A percentile compares a stretch with the other conserved stretches of the same genome.
Conservation (phyloP, 2,329 filamentous ascomycete genomes). For the Calycina herbarum region DNA sequence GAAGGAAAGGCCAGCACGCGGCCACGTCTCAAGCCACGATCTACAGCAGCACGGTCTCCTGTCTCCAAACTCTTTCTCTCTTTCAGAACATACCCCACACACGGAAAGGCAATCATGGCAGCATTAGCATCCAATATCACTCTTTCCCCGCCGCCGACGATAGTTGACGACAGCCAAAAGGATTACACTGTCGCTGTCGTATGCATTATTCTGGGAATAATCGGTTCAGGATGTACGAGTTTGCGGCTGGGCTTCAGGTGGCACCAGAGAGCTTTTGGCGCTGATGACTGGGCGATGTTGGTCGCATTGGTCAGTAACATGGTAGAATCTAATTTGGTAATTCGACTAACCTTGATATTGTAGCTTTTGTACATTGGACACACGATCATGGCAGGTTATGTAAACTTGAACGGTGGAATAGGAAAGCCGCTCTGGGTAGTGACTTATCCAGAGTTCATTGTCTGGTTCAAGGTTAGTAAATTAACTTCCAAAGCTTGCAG, state of each 20-base stretch:
- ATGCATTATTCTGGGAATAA: slow-evolving; percentile 7
- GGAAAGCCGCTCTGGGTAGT: slow-evolving; percentile 10
- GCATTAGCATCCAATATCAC: slow-evolving; percentile 2
- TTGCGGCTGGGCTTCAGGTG: background rate
- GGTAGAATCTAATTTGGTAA: background rate
- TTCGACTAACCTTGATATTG: background rate
- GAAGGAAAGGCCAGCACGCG: background rate
- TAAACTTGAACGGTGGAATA: slow-evolving; percentile 8
- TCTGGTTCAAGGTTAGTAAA: slow-evolving; percentile 6
- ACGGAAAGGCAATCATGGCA: background rate
- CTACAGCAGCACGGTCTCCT: background rate
- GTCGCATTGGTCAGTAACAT: slow-evolving; percentile 1
- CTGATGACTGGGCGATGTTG: slow-evolving; percentile 10
- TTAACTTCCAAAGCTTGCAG: background rate
- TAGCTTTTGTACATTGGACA: slow-evolving; percentile 8
- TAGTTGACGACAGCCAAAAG: slow-evolving; percentile 5
- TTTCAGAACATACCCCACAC: background rate
- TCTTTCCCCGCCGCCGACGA: slow-evolving; percentile 3
- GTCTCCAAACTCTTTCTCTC: background rate
- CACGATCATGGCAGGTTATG: slow-evolving; percentile 9
- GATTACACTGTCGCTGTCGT: slow-evolving; percentile 8
- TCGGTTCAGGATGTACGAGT: background rate
- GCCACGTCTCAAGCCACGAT: background rate
- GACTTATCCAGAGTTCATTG: background rate
- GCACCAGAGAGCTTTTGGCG: background rate